Evolutionary conservation across 2,329 filamentous ascomycete species (phyloP).

Genomic region (Geosmithia flava): DNA sequence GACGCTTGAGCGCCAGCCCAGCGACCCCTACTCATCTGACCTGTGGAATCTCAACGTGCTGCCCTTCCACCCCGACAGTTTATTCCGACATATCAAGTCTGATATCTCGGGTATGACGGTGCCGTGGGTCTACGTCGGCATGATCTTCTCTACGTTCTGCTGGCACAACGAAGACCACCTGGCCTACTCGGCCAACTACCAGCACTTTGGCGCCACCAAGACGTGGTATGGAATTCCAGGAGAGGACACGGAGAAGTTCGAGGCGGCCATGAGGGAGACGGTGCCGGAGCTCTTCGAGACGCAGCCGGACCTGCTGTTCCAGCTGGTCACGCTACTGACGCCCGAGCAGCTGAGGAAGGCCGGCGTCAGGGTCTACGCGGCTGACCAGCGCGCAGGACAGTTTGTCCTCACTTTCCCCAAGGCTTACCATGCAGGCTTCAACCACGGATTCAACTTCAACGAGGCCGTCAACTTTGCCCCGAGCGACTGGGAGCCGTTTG

Average conservation of each 20-base stretch:
- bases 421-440: conserved; percentile 96
- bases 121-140: conserved; percentile 96
- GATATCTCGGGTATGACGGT: conserved; percentile 99
- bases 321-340: conserved; percentile 89
- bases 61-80: conserved; percentile 77
- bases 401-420: conserved; percentile 95
- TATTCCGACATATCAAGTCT: conserved; percentile 95
- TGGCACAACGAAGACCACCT: conserved; percentile 99
- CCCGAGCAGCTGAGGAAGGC: conserved; percentile 89
- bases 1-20: conserved; percentile 81
- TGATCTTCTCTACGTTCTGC: conserved; percentile 99
- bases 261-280: conserved; percentile 86
- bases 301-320: conserved; percentile 90
- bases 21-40: conserved; percentile 76
- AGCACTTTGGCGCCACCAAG: conserved; percentile 96
- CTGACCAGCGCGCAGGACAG: conserved; percentile 93
- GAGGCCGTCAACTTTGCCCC: conserved; percentile 98
- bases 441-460: conserved; percentile 98
- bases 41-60: conserved; percentile 94
- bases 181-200: conserved; percentile 94
- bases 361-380: conserved; percentile 81
- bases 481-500: conserved; percentile 87
- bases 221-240: conserved; percentile 98
- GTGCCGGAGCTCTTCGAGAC: conserved; percentile 95
- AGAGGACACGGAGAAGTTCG: conserved; percentile 87